Conservation (phyloP, 1,139 yeast genomes). For the Taphrina sp. region DNA sequence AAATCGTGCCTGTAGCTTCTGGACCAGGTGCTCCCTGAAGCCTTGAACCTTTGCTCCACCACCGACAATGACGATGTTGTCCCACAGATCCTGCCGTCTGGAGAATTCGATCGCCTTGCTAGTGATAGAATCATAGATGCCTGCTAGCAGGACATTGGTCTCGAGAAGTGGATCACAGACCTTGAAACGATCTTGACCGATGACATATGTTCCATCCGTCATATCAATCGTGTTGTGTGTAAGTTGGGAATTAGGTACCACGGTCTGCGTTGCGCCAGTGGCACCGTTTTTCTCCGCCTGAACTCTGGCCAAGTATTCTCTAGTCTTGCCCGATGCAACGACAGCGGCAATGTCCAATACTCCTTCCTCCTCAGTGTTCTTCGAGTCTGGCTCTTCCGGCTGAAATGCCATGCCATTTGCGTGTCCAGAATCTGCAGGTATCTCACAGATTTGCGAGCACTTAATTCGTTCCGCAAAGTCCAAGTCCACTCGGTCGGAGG, state of each 20-base stretch:
- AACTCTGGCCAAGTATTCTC: constrained; percentile 62
- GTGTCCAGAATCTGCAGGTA: constrained; percentile 48
- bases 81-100: constrained; percentile 82
- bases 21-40: constrained; percentile 66
- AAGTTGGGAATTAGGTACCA: constrained; percentile 46
- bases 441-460: constrained; percentile 72
- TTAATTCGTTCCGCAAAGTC: constrained; percentile 59
- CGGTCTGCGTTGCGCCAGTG: constrained; percentile 42
- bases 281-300: constrained; percentile 51
- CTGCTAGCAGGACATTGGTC: constrained; percentile 46
- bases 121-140: constrained; percentile 29
- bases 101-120: constrained; percentile 25
- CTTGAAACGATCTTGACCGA: constrained; percentile 85
- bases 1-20: constrained; percentile 50
- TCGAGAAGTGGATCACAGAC: constrained; percentile 61
- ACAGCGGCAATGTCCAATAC: constrained; percentile 85
- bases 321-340: constrained; percentile 71
- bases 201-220: constrained; percentile 52
- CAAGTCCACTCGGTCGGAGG: constrained; percentile 50
- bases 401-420: constrained; percentile 23
- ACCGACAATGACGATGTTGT: constrained; percentile 76
- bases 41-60: constrained; percentile 73
- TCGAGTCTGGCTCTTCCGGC: constrained; percentile 41
- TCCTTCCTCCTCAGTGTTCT: constrained; percentile 60
- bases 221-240: constrained; percentile 44